A percentile compares a stretch with the other conserved stretches of the same genome.
phyloP scores from a whole-genome alignment of 495 filamentous ascomycete genomes.

The Neurospora discreta region DNA sequence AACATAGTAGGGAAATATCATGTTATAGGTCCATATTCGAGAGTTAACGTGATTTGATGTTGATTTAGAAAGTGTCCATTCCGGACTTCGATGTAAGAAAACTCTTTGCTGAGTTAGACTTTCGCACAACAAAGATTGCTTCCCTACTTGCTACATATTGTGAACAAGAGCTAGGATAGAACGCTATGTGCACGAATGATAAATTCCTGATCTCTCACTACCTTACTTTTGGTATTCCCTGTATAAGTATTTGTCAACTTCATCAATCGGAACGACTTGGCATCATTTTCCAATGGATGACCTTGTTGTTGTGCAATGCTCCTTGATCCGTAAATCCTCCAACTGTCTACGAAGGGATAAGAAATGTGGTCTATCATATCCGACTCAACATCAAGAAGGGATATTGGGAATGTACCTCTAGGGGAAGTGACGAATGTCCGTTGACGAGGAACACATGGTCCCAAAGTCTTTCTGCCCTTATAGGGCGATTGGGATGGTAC shows the following conservation, averaged over 20 bases:
- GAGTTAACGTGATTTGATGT: background rate
- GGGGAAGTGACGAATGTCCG: background rate
- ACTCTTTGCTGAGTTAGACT: background rate
- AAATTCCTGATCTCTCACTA: background rate
- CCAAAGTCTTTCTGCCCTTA: background rate
- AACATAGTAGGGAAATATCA: background rate
- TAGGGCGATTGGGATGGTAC: background rate
- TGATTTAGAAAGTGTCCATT: background rate
- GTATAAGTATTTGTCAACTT: background rate
- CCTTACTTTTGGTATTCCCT: background rate
- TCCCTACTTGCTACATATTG: background rate
- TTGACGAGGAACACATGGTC: background rate
- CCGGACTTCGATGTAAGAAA: background rate
- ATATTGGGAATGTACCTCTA: background rate
- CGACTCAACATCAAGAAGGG: background rate
- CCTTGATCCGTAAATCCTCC: background rate
- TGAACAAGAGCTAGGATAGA: background rate
- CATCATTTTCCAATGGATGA: background rate
- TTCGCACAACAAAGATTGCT: background rate
- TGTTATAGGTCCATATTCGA: background rate
- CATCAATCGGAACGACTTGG: background rate
- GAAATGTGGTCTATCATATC: background rate
- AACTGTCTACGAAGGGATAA: background rate
- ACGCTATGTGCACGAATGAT: background rate
- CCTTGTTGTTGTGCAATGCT: background rate